phyloP scores from a whole-genome alignment of 177 flowering plant species.

The Vitis hybrid region DNA sequence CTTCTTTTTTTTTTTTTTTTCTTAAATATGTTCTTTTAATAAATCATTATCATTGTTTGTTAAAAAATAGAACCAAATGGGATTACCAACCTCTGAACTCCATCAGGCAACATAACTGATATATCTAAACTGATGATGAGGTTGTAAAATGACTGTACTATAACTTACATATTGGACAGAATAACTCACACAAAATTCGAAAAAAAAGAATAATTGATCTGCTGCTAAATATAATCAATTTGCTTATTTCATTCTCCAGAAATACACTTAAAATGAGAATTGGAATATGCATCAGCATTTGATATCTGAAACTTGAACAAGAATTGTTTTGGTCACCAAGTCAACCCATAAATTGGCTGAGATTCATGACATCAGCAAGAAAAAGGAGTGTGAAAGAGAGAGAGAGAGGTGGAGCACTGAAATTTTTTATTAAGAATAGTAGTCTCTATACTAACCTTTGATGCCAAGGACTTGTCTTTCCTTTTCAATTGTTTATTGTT shows the following conservation, averaged over 20 bases:
- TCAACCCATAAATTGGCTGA: background rate
- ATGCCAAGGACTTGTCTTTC: conserved; percentile 20
- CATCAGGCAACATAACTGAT: too few relatives aligned
- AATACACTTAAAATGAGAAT: conserved; percentile 12
- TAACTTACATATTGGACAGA: too few relatives aligned
- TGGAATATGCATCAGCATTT: conserved; percentile 13
- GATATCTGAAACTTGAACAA: conserved; percentile 23
- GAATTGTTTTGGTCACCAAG: conserved; percentile 1
- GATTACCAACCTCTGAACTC: too few relatives aligned
- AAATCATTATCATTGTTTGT: too few relatives aligned
- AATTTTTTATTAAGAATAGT: background rate
- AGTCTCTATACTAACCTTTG: conserved; percentile 22
- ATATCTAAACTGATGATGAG: too few relatives aligned
- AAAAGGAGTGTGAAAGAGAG: background rate
- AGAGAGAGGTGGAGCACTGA: background rate
- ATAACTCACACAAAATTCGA: too few relatives aligned
- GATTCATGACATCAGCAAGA: background rate
- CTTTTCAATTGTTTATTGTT: conserved; percentile 23
- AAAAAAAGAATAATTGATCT: too few relatives aligned
- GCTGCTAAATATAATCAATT: background rate
- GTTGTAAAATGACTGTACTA: too few relatives aligned
- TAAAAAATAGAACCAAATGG: too few relatives aligned
- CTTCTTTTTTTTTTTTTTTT: too few relatives aligned
- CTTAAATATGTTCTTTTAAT: too few relatives aligned
- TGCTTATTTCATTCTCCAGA: conserved; percentile 14